These are phyloP conservation scores for Zygoascus flipseniorum DNA, from an alignment of 805 yeast species.

Conservation along the genomic window DNA sequence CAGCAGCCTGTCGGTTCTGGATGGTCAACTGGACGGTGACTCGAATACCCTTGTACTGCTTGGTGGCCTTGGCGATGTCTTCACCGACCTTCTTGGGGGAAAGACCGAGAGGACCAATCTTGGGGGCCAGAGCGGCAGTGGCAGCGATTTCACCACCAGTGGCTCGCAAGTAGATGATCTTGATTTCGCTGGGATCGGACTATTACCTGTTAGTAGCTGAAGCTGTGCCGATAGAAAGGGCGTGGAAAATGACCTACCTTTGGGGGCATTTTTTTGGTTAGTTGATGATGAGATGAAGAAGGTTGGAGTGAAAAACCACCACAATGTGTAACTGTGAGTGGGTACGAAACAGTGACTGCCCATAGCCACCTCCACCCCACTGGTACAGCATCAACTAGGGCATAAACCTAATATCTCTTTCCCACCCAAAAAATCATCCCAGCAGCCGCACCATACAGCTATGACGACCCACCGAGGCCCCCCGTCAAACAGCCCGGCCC, in stretches of 20 bases:
- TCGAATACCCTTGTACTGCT: slow-evolving; percentile 97
- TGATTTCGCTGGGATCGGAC: slow-evolving; percentile 98
- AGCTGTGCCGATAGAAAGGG: neutral
- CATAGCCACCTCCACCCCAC: neutral
- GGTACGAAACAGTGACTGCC: neutral
- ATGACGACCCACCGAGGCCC: neutral
- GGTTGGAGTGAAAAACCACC: slow-evolving; percentile 4
- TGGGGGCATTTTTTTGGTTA: slow-evolving; percentile 19
- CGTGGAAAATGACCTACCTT: slow-evolving; percentile 13
- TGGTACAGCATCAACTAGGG: neutral
- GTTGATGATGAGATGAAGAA: neutral
- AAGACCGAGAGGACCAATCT: slow-evolving; percentile 99
- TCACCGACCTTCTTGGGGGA: slow-evolving; percentile 99
- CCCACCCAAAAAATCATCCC: no score
- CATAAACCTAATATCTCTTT: neutral
- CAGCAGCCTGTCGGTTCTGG: slow-evolving; percentile 99
- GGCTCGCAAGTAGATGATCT: slow-evolving; percentile 98
- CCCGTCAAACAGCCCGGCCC: neutral
- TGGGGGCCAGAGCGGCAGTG: slow-evolving; percentile 98
- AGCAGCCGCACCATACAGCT: neutral
- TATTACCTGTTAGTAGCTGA: neutral
- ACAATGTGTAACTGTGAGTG: no score
- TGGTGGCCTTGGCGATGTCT: slow-evolving; percentile 99
- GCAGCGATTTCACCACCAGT: slow-evolving; percentile 99
- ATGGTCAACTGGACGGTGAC: slow-evolving; percentile 97